Evolutionary conservation across 2,329 filamentous ascomycete species (phyloP).

Genomic region (Camillea tinctor): DNA sequence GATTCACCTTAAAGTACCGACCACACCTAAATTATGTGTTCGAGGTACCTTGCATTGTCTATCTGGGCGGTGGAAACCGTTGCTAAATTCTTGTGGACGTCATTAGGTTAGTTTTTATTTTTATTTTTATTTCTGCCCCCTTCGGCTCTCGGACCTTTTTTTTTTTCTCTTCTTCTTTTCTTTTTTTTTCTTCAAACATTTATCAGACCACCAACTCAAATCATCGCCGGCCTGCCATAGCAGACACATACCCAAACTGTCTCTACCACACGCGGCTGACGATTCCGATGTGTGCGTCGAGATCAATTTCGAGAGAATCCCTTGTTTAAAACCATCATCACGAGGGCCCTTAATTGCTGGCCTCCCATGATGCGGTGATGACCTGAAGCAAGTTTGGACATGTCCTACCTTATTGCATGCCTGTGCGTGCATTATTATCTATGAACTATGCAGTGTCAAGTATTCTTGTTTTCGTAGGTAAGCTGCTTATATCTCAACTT

Average conservation of each 20-base stretch:
- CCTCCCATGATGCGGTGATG: slow-evolving; percentile 67
- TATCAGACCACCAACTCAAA: slow-evolving; percentile 46
- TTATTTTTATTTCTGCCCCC: background rate
- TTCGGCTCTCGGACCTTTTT: slow-evolving; percentile 6
- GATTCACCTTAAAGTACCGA: background rate
- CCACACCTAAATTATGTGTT: background rate
- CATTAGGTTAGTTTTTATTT: slow-evolving; percentile 17
- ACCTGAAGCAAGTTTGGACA: slow-evolving; percentile 64
- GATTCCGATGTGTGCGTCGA: slow-evolving; percentile 56
- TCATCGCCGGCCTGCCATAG: slow-evolving; percentile 40
- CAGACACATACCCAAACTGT: background rate
- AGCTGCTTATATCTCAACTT: background rate
- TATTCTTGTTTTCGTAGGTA: slow-evolving; percentile 8
- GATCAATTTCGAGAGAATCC: slow-evolving; percentile 50
- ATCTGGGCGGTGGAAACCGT: slow-evolving; percentile 15
- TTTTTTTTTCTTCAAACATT: slow-evolving; percentile 32
- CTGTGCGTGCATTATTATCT: no score
- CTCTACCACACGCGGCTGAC: slow-evolving; percentile 43
- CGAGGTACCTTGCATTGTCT: slow-evolving; percentile 4
- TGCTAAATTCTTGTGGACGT: slow-evolving; percentile 17
- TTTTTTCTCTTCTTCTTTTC: slow-evolving; percentile 30
- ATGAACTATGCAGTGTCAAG: background rate
- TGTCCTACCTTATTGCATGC: slow-evolving; percentile 15
- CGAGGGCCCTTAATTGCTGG: slow-evolving; percentile 61
- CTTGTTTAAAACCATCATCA: slow-evolving; percentile 69